These are phyloP conservation scores for Albophoma yamanashiensis DNA, from an alignment of 2,329 filamentous ascomycete genomes.

Conservation along the genomic window DNA sequence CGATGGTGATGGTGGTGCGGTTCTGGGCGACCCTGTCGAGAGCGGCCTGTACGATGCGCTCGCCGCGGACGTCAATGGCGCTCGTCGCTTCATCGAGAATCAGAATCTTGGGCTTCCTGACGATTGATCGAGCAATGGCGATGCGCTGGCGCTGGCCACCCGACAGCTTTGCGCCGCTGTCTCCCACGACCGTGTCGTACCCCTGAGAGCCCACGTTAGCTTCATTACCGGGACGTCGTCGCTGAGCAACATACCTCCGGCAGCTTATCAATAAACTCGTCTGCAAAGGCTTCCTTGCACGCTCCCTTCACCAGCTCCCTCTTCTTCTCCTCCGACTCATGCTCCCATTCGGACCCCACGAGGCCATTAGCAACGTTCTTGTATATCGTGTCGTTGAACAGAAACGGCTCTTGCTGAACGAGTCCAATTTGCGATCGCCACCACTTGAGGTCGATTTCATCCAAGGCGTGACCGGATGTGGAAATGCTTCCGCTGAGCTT, in stretches of 20 bases:
- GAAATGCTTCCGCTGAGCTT: conserved; percentile 35
- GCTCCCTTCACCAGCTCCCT: conserved; percentile 50
- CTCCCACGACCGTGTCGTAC: conserved; percentile 66
- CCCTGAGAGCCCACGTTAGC: conserved; percentile 28
- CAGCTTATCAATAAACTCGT: conserved; percentile 56
- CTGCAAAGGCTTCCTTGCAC: conserved; percentile 56
- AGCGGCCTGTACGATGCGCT: conserved; percentile 53
- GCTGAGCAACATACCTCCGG: conserved; percentile 32
- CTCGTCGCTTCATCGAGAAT: conserved; percentile 72
- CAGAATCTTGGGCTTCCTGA: conserved; percentile 59
- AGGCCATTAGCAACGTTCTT: conserved; percentile 53
- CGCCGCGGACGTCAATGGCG: conserved; percentile 45
- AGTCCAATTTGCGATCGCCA: conserved; percentile 53
- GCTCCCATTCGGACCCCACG: conserved; percentile 39
- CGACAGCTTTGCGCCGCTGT: conserved; percentile 66
- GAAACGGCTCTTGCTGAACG: conserved; percentile 57
- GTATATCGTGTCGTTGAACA: conserved; percentile 56
- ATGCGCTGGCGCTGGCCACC: conserved; percentile 82
- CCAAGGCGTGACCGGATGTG: conserved; percentile 41
- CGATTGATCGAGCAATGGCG: conserved; percentile 65
- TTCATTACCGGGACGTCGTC: neutral
- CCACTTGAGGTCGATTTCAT: conserved; percentile 51
- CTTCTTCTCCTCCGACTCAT: conserved; percentile 44
- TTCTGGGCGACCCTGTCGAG: conserved; percentile 50
- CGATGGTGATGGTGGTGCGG: conserved; percentile 63